Percentiles rank a stretch among this genome's conserved stretches.
These are phyloP conservation scores for Hanseniaspora thailandica DNA, from an alignment of 805 yeast species.

Conservation along the genomic window DNA sequence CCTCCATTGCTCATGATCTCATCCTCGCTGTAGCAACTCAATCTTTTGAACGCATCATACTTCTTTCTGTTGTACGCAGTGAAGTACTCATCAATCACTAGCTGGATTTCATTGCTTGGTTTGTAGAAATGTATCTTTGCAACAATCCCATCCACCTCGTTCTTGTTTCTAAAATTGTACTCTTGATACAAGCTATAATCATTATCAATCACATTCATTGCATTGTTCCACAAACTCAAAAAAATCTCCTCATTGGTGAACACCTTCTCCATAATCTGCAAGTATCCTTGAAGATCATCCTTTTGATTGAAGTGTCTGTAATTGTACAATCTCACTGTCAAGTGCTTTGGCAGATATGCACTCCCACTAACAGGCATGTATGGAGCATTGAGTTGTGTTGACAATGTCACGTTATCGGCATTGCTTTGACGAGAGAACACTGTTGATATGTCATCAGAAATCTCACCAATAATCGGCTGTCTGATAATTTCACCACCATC, in stretches of 20 bases:
- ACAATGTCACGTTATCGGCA: not conserved
- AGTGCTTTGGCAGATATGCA: not conserved
- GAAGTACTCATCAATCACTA: constrained; percentile 11
- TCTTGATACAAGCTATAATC: constrained; percentile 1
- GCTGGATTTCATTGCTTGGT: constrained; percentile 4
- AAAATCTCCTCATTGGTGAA: not conserved
- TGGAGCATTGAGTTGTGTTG: not conserved
- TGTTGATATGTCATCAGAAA: not conserved
- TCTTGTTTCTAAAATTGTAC: not conserved
- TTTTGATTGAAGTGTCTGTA: constrained; percentile 1
- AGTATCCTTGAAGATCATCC: not conserved
- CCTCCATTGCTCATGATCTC: not conserved
- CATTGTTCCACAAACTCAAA: not conserved
- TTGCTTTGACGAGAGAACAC: not conserved
- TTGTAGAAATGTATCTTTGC: not conserved
- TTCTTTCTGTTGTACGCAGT: constrained; percentile 8
- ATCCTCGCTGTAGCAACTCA: not conserved
- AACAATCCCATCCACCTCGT: not conserved
- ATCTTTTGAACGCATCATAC: not conserved
- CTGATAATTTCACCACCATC: not conserved
- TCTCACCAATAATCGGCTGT: not conserved
- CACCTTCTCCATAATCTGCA: not conserved
- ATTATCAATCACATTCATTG: not conserved
- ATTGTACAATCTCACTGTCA: not conserved
- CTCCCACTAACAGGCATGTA: not conserved